phyloP scores from a whole-genome alignment of 768 basidiomycete species.

The Mycena vitilis region DNA sequence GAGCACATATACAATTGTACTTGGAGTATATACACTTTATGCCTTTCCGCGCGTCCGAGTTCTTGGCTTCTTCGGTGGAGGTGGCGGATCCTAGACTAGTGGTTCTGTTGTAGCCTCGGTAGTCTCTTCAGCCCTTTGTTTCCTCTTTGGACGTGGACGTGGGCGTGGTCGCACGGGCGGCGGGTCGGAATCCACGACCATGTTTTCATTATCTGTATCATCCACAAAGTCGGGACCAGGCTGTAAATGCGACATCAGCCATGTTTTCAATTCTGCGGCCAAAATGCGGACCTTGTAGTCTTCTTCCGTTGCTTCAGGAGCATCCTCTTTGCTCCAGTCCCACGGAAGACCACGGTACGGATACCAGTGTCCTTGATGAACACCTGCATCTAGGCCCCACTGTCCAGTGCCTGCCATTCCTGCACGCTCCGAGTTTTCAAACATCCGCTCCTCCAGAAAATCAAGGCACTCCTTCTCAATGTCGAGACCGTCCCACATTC shows the following conservation, averaged over 20 bases:
- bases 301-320: neutral
- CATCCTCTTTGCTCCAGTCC: neutral
- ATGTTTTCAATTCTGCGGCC: neutral
- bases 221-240: neutral
- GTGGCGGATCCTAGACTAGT: too few species aligned
- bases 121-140: neutral
- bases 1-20: too few species aligned
- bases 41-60: too few species aligned
- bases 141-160: neutral
- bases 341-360: slow-evolving; percentile 14
- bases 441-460: slow-evolving; percentile 20
- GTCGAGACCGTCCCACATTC: slow-evolving; percentile 4
- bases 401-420: slow-evolving; percentile 38
- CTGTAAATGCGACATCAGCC: neutral
- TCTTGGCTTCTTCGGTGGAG: too few species aligned
- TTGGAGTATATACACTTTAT: too few species aligned
- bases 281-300: neutral
- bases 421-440: slow-evolving; percentile 31
- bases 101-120: too few species aligned
- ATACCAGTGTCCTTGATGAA: slow-evolving; percentile 38
- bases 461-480: slow-evolving; percentile 3
- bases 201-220: neutral
- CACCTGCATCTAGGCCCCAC: slow-evolving; percentile 41
- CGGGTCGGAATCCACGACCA: neutral
- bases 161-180: neutral